Base-by-base conservation (phyloP, 805 yeast species). In the Metschnikowia hibisci region DNA sequence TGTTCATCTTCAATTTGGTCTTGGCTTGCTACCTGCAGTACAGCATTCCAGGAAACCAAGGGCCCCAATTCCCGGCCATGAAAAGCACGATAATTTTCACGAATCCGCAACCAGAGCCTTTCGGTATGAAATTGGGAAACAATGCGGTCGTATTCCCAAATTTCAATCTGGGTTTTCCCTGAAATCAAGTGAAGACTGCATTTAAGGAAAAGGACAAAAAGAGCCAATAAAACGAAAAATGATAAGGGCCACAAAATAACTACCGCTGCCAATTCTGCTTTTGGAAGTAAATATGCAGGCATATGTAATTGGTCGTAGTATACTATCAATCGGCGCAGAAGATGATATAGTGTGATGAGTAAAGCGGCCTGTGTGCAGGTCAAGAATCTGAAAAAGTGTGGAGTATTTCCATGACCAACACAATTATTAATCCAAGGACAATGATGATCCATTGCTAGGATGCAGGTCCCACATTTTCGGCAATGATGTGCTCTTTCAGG, bases 351-450 rank as follows among this genome's bases (percentile, higher is more conserved):
- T 0, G 81, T 76, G 49, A 66, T 71, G 0, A 70, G 67, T 1
- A 83, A 73, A 1, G 81, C 68, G 27, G 73, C 55, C 15, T 77
- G 60, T 2, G 86, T 82, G 85, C 89, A 82, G 9, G 73, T 53
- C 28, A 90, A 56, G 57, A 90, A 90, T 42, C 96, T 68, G 48
- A 85, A 54, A 58, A 90, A 90, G 59, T 87, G 90, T 0, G 95
- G 87, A 60, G 79, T 70, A 57, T 90, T 90, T 0, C 63, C 61
- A 57, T 79, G 80, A 0, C 97, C 97, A 15, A 90, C 91, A 58
- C 96, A 90, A 58, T 87, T 90, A 61, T 79, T 77, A 0, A 96
- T 87, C 96, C 96, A 90, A 0, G 96, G 96, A 29, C 84, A 71
- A 64, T 89, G 96, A 60, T 89, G 97, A 61, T 89, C 97, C 96